A percentile compares a stretch with the other conserved stretches of the same genome.
Evolutionary conservation across 805 yeast genomes (phyloP).

Genomic region (Saccharomycopsis oosterbeekiorum): DNA sequence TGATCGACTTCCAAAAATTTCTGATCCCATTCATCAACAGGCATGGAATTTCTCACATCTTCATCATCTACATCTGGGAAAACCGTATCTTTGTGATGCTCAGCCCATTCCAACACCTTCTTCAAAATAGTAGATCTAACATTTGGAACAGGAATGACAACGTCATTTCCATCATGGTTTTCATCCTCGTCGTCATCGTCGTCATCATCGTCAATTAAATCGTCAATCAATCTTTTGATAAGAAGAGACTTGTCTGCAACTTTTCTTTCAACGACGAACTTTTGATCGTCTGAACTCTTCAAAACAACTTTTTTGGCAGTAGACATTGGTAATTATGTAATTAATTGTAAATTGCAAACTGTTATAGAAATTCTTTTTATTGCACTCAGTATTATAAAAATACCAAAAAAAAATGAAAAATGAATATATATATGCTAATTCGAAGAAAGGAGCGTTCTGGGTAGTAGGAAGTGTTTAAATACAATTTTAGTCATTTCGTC

Average conservation of each 20-base stretch:
- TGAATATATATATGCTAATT: too few relatives aligned
- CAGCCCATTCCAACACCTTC: conserved; percentile 94
- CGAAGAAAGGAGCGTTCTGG: too few relatives aligned
- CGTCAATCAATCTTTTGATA: conserved; percentile 79
- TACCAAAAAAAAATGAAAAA: background rate
- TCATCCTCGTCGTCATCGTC: conserved; percentile 52
- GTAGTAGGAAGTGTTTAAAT: too few relatives aligned
- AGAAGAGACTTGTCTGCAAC: conserved; percentile 83
- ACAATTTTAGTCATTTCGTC: too few relatives aligned
- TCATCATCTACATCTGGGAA: conserved; percentile 78
- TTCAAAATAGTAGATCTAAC: conserved; percentile 79
- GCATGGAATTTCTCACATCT: conserved; percentile 78
- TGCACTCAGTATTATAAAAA: background rate
- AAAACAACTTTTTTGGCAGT: conserved; percentile 32
- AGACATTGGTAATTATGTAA: background rate
- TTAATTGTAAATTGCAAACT: background rate
- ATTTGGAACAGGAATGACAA: conserved; percentile 82
- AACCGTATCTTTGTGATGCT: conserved; percentile 75
- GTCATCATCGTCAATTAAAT: conserved; percentile 35
- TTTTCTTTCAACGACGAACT: conserved; percentile 63
- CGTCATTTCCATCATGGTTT: conserved; percentile 56
- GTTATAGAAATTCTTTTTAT: too few relatives aligned
- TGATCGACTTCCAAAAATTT: conserved; percentile 90
- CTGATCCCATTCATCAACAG: conserved; percentile 93
- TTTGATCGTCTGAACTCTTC: conserved; percentile 73